Percentiles rank a stretch among this genome's conserved stretches.
phyloP scores from a whole-genome alignment of 208 protist species.

The Trichomonas vaginalis region DNA sequence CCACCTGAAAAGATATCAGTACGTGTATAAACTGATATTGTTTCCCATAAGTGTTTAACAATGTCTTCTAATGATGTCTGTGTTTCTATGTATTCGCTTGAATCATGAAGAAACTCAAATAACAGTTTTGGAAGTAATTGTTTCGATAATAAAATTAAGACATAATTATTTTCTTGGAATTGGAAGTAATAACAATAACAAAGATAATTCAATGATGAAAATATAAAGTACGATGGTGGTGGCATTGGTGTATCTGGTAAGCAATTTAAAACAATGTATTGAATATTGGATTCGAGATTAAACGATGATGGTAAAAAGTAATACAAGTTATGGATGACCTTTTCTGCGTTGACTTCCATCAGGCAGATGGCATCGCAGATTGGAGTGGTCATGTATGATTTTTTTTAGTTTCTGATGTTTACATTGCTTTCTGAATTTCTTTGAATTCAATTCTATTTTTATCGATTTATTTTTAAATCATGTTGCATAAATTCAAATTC shows the following conservation, averaged over 20 bases:
- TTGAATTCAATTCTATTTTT: too few species aligned
- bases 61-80: not conserved
- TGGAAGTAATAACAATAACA: not conserved
- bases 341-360: not conserved
- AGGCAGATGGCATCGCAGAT: not conserved
- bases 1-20: not conserved
- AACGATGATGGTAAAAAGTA: not conserved
- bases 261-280: not conserved
- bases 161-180: not conserved
- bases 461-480: too few species aligned
- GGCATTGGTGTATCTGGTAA: not conserved
- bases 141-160: not conserved
- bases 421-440: too few species aligned
- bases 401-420: too few species aligned
- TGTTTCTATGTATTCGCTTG: not conserved
- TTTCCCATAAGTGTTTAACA: not conserved
- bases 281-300: not conserved
- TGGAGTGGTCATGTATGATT: too few species aligned
- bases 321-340: not conserved
- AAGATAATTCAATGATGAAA: not conserved
- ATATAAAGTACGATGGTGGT: not conserved
- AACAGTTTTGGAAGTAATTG: not conserved
- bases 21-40: not conserved
- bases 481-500: too few species aligned
- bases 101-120: not conserved